Evolutionary conservation across 148 eudicot genomes (phyloP), one percentile per base, ranked within the genome.

Genomic region (Persicaria tinctoria): DNA sequence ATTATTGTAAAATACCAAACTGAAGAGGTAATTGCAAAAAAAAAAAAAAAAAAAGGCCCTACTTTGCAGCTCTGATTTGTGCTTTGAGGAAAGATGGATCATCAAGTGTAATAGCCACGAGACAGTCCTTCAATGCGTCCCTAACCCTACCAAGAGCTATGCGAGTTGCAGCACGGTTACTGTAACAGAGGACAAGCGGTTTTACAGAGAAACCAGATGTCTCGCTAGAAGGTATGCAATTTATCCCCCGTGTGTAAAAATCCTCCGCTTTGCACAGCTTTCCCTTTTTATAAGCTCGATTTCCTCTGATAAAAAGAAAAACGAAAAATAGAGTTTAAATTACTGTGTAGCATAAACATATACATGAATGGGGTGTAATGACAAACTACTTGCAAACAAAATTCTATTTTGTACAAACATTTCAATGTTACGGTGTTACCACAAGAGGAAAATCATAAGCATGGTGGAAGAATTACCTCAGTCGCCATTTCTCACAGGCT

Each of bases 131-230:
- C 68, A 94, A 56, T 73, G 93, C 96, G 86, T 91, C 98, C 77
- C 98, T 85, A 79, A 94, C 81, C 85, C 88, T 87, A 73, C 92
- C 92, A 78, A 84, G 85, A 78, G 88, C 86, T 96, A 91, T 88
- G 62, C 90, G 84, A 44, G 93, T 86, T 59, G 97, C 97, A 77
- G 97, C 98, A 51, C 98, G 98, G 73, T 94, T 94, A 85, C 93
- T 91, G 82, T 94, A 94, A 80, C 98, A 94, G 56, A 91, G 85
- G 76, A 91, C 87, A 79, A 91, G 89, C 79, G 96, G 90, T 75
- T 81, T 80, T 69, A 76, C 66, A 73, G 81, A 79, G 64, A 51
- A 82, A 74, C 59, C 86, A 57, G 84, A 72, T 66, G 78, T 69
- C 66, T 78, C 75, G 4, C 64, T 74, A 48, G 74, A 77, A 63